Percentiles rank a stretch among this genome's conserved stretches.
phyloP scores from a whole-genome alignment of 345 rosid genomes.

The Boechera retrofracta region DNA sequence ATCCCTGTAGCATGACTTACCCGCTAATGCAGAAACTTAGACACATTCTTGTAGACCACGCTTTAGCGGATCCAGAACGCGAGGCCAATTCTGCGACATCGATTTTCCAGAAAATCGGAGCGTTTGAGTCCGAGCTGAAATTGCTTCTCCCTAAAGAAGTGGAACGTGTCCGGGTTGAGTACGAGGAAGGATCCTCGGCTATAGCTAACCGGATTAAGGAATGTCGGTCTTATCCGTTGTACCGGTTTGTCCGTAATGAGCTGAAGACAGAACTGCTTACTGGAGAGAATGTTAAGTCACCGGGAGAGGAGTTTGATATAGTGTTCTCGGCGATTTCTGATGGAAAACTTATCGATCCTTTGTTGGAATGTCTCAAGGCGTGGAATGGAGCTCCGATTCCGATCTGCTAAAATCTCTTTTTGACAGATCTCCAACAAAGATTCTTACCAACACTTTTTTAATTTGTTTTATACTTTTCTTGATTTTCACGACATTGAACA shows the following conservation, averaged over 20 bases:
- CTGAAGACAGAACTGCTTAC: conserved; percentile 57
- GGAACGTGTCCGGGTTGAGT: conserved; percentile 53
- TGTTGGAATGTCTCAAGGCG: conserved; percentile 66
- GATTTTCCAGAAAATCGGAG: conserved; percentile 67
- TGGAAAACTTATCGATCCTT: conserved; percentile 77
- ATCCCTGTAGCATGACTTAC: conserved; percentile 70
- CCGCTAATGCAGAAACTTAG: conserved; percentile 83
- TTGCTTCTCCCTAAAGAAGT: conserved; percentile 64
- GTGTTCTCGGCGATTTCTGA: conserved; percentile 70
- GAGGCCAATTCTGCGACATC: conserved; percentile 58
- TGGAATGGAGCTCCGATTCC: conserved; percentile 77
- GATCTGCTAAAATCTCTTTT: conserved; percentile 36
- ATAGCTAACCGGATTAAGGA: conserved; percentile 67
- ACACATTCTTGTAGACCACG: conserved; percentile 73
- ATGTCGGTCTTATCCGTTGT: conserved; percentile 75
- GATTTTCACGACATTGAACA: not conserved
- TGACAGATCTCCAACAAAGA: not conserved
- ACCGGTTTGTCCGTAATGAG: conserved; percentile 69
- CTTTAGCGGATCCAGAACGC: conserved; percentile 60
- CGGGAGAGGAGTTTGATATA: conserved; percentile 76
- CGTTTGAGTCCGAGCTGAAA: conserved; percentile 69
- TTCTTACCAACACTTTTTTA: not conserved
- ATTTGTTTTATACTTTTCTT: not conserved
- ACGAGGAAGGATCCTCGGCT: conserved; percentile 57
- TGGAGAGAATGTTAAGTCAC: conserved; percentile 66